Evolutionary conservation across 805 yeast genomes (phyloP).

Genomic region (Lipomyces oligophaga): DNA sequence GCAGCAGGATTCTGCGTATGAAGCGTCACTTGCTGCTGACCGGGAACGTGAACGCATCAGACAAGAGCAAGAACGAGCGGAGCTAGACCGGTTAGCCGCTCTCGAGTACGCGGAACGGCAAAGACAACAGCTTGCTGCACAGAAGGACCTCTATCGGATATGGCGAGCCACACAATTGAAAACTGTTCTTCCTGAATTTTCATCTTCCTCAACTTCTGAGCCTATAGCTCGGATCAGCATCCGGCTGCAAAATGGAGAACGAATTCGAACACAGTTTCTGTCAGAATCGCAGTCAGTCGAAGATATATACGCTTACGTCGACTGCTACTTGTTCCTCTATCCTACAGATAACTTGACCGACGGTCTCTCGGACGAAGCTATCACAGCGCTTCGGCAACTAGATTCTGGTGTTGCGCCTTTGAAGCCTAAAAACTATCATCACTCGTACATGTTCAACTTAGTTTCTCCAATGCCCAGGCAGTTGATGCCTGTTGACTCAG

Average conservation of each 20-base stretch:
- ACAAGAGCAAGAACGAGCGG: slow-evolving; percentile 18
- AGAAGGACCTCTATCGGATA: slow-evolving; percentile 28
- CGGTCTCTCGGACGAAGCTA: not conserved
- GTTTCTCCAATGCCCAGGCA: slow-evolving; percentile 57
- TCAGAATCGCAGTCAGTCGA: slow-evolving; percentile 46
- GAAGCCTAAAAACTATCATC: slow-evolving; percentile 43
- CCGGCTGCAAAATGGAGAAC: slow-evolving; percentile 58
- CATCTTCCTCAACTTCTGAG: slow-evolving; percentile 13
- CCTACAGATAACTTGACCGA: too few relatives aligned
- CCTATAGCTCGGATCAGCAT: slow-evolving; percentile 62
- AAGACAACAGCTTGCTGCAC: slow-evolving; percentile 26
- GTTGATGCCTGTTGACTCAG: slow-evolving; percentile 39
- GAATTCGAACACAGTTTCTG: slow-evolving; percentile 51
- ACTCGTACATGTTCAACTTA: slow-evolving; percentile 49
- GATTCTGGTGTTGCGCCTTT: slow-evolving; percentile 26
- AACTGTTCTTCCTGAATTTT: slow-evolving; percentile 21
- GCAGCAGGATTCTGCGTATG: slow-evolving; percentile 76
- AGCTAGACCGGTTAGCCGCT: slow-evolving; percentile 28
- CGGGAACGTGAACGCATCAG: slow-evolving; percentile 46
- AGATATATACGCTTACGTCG: slow-evolving; percentile 70
- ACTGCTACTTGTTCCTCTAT: slow-evolving; percentile 41
- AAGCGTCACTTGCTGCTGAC: slow-evolving; percentile 66
- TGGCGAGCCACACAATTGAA: slow-evolving; percentile 45
- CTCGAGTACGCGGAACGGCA: slow-evolving; percentile 28
- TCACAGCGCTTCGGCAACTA: slow-evolving; percentile 15